Percentiles rank a stretch among this genome's conserved stretches.
Conservation (phyloP, 2,329 filamentous ascomycete species). For the Metarhizium guizhouense region DNA sequence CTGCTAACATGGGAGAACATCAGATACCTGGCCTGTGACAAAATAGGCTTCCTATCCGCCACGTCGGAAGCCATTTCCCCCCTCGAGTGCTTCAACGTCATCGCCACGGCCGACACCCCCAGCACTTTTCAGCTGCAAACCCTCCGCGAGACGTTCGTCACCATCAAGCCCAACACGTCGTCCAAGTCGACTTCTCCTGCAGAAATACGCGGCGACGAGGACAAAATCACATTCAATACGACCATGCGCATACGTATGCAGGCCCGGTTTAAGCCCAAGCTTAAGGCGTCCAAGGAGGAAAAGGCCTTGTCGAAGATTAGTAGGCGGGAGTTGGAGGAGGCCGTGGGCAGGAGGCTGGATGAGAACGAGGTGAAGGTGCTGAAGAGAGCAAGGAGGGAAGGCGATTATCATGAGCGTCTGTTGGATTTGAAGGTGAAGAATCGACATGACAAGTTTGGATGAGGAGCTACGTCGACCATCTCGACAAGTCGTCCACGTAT, state of each 20-base stretch:
- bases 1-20: not conserved
- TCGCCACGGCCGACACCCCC: slow-evolving; percentile 54
- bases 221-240: slow-evolving; percentile 57
- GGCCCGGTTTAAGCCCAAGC: slow-evolving; percentile 79
- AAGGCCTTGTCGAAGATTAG: slow-evolving; percentile 81
- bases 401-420: slow-evolving; percentile 81
- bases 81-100: slow-evolving; percentile 71
- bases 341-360: slow-evolving; percentile 64
- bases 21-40: slow-evolving; percentile 81
- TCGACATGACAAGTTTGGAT: slow-evolving; percentile 76
- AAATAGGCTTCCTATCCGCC: slow-evolving; percentile 68
- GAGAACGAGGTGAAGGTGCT: slow-evolving; percentile 81
- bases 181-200: slow-evolving; percentile 40
- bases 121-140: slow-evolving; percentile 71
- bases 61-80: slow-evolving; percentile 73
- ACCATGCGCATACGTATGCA: slow-evolving; percentile 85
- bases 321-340: slow-evolving; percentile 72
- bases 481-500: not conserved
- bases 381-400: slow-evolving; percentile 75
- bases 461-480: slow-evolving; percentile 5
- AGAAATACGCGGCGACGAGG: slow-evolving; percentile 70
- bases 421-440: slow-evolving; percentile 83
- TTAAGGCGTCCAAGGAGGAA: slow-evolving; percentile 73
- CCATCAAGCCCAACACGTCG: slow-evolving; percentile 44
- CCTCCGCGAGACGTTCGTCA: slow-evolving; percentile 60